A percentile compares a stretch with the other conserved stretches of the same genome.
Conservation (phyloP, 257 asterid genomes). For the Solanum rostratum region DNA sequence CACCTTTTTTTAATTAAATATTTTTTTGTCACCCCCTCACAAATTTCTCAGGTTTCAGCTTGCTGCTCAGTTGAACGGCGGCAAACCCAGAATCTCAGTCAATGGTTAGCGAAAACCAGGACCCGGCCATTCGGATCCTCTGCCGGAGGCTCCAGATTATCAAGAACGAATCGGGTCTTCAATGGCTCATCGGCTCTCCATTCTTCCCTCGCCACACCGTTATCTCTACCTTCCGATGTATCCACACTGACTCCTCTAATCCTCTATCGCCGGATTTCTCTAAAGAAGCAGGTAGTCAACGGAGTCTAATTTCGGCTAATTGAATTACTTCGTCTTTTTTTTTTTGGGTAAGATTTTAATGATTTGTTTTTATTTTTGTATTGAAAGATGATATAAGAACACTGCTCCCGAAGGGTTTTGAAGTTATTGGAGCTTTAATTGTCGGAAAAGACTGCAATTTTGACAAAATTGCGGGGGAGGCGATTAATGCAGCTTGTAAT, state of each 20-base stretch:
- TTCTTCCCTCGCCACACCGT: slow-evolving; percentile 41
- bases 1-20: too few relatives aligned
- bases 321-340: background rate
- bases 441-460: slow-evolving; percentile 21
- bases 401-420: slow-evolving; percentile 69
- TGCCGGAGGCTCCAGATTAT: slow-evolving; percentile 39
- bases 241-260: slow-evolving; percentile 41
- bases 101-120: background rate
- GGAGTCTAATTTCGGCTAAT: background rate
- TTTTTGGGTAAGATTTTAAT: background rate
- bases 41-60: background rate
- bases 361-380: background rate
- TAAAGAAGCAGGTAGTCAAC: slow-evolving; percentile 53
- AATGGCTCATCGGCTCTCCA: slow-evolving; percentile 75
- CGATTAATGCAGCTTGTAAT: slow-evolving; percentile 38
- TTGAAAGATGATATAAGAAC: slow-evolving; percentile 61
- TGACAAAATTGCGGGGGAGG: slow-evolving; percentile 32
- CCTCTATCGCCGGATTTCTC: slow-evolving; percentile 40
- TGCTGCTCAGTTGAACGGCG: background rate
- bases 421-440: slow-evolving; percentile 69
- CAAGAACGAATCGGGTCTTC: slow-evolving; percentile 40
- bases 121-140: slow-evolving; percentile 29
- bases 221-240: slow-evolving; percentile 70
- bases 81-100: background rate
- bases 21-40: too few relatives aligned